phyloP scores from a whole-genome alignment of 805 yeast species.

The Candida ovalis region DNA sequence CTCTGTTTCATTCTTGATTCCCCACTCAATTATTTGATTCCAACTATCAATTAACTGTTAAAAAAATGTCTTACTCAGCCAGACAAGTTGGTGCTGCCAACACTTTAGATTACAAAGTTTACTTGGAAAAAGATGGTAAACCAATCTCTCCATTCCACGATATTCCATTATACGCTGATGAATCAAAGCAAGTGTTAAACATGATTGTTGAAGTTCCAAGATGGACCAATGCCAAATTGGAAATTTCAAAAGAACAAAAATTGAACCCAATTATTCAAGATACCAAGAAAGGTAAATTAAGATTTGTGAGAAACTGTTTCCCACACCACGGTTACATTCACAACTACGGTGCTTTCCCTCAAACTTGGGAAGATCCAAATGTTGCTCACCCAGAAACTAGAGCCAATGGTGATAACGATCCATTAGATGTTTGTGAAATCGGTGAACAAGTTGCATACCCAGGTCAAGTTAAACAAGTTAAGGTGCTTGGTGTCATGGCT shows the following conservation, averaged over 20 bases:
- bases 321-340: conserved; percentile 99
- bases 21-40: not conserved
- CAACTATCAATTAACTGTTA: not conserved
- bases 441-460: conserved; percentile 63
- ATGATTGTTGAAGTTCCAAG: conserved; percentile 92
- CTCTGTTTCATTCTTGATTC: too few relatives aligned
- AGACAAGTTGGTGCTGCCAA: conserved; percentile 95
- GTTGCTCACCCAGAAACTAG: conserved; percentile 61
- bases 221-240: conserved; percentile 97
- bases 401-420: conserved; percentile 80
- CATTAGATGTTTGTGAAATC: conserved; percentile 80
- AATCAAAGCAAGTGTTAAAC: conserved; percentile 81
- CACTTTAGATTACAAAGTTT: conserved; percentile 91
- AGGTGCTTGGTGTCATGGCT: conserved; percentile 92
- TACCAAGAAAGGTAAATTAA: conserved; percentile 92
- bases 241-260: conserved; percentile 77
- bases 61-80: conserved; percentile 70
- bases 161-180: conserved; percentile 88
- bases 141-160: conserved; percentile 95
- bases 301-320: conserved; percentile 96
- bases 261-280: conserved; percentile 96
- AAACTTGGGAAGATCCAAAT: conserved; percentile 80
- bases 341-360: conserved; percentile 98
- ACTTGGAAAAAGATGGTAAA: conserved; percentile 88
- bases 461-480: conserved; percentile 82